These are phyloP conservation scores for Phanerodontia chrysosporium DNA, from an alignment of 768 basidiomycete genomes.

Conservation along the genomic window DNA sequence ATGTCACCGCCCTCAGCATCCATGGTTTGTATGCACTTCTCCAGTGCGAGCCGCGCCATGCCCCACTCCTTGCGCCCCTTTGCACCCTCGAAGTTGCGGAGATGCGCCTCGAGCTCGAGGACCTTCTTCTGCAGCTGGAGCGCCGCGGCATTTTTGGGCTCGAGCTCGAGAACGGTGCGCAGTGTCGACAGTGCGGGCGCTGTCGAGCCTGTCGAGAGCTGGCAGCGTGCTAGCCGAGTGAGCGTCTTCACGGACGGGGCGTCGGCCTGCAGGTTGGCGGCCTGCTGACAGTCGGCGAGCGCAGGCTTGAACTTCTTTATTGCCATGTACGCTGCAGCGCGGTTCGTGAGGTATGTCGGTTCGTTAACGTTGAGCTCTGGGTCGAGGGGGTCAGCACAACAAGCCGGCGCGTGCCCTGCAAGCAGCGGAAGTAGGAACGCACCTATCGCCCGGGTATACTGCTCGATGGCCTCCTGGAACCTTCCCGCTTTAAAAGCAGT, in stretches of 20 bases:
- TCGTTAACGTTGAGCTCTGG: conserved; percentile 37
- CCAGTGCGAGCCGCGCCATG: conserved; percentile 73
- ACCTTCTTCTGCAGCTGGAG: conserved; percentile 59
- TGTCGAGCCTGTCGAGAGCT: conserved; percentile 71
- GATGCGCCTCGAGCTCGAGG: conserved; percentile 56
- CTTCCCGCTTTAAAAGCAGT: conserved; percentile 61
- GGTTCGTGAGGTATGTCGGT: conserved; percentile 78
- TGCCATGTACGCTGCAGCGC: conserved; percentile 83
- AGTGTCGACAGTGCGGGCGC: conserved; percentile 65
- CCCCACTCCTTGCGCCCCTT: conserved; percentile 65
- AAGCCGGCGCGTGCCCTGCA: not conserved
- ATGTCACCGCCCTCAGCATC: conserved; percentile 74
- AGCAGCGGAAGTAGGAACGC: conserved; percentile 6
- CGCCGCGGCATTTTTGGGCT: conserved; percentile 58
- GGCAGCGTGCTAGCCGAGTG: conserved; percentile 78
- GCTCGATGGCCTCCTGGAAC: conserved; percentile 66
- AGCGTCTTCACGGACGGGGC: conserved; percentile 72
- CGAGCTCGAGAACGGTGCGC: conserved; percentile 54
- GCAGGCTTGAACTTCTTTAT: conserved; percentile 73
- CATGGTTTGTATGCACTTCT: conserved; percentile 68
- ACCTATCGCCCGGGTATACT: conserved; percentile 78
- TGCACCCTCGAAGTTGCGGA: conserved; percentile 59
- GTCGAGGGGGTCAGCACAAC: not conserved
- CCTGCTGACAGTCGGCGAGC: conserved; percentile 74
- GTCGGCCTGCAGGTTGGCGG: conserved; percentile 56